Base-by-base conservation (phyloP, 345 rosid species). In the Cardamine occulta region DNA sequence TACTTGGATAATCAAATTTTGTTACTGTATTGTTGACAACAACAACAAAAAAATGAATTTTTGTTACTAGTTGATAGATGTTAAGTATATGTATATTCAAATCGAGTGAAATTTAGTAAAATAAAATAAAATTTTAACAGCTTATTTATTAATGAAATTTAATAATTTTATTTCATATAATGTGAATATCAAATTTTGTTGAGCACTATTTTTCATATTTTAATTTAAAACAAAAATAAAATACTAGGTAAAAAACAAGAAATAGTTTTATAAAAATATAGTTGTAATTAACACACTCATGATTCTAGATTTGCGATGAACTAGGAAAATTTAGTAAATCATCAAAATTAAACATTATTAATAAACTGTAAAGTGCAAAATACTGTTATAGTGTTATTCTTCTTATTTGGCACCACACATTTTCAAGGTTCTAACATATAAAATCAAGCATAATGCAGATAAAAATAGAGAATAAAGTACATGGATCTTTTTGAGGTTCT, bases 381-480 rank as follows among this genome's bases (percentile, higher is more conserved):
- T 40, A 63, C 63, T 59, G 45, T 26, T 40, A 42, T 63, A 24
- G n/a, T 8, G 29, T 29, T 4, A 42, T 63, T 26, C 54, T 63
- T 47, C 53, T 63, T n/a, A 28, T 44, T 26, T 63, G 68, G 54
- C 68, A 64, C 26, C 68, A 45, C 39, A 15, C 39, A n/a, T 45
- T 10, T 24, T 26, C 26, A 45, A 45, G 40, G 24, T 63, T 44
- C 54, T 63, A 63, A 28, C 21, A 8, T 31, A 31, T 32, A 32
- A 32, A 58, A 39, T 39, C 14, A 40, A 59, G 44, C 64, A 18
- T 59, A 59, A 10, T 34, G 63, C 42, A 32, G 18, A 58, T 12
- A 17, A n/a, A n/a, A n/a, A 63, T 24, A 42, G 39, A 63, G 54
- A 28, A 64, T 44, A 44, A 40, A 23, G 14, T n/a, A 9, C 15